Evolutionary conservation across 306 rosid species (phyloP).

Genomic region (Potentilla sterilis): DNA sequence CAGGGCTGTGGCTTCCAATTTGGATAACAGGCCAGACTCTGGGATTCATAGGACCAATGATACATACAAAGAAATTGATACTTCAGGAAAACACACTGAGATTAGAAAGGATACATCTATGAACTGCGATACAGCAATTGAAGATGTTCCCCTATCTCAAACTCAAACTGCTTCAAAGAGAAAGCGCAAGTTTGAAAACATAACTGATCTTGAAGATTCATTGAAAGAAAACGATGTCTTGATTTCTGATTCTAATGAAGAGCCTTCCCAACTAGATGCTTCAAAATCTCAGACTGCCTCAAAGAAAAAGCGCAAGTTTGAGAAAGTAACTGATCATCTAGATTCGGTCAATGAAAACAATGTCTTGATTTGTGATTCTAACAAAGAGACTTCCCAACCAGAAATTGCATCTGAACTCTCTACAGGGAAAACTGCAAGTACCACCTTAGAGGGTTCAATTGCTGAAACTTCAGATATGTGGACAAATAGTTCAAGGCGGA

Average conservation of each 20-base stretch:
- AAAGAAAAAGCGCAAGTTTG: conserved; percentile 35
- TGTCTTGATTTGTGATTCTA: conserved; percentile 28
- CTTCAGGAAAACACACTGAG: conserved; percentile 27
- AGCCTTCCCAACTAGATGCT: conserved; percentile 33
- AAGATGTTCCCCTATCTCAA: conserved; percentile 34
- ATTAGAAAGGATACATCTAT: conserved; percentile 18
- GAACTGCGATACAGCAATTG: conserved; percentile 19
- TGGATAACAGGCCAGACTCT: conserved; percentile 25
- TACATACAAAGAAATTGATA: conserved; percentile 34
- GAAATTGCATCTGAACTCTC: conserved; percentile 33
- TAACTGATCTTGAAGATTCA: conserved; percentile 16
- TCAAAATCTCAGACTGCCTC: conserved; percentile 29
- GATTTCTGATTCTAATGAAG: conserved; percentile 28
- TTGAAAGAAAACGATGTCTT: conserved; percentile 29
- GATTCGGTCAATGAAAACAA: conserved; percentile 27
- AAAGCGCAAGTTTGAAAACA: conserved; percentile 32
- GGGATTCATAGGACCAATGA: conserved; percentile 18
- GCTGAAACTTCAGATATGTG: conserved; percentile 28
- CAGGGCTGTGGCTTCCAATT: conserved; percentile 22
- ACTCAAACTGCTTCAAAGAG: conserved; percentile 26
- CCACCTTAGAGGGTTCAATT: conserved; percentile 27
- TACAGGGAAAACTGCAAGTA: conserved; percentile 34
- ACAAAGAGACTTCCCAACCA: conserved; percentile 26
- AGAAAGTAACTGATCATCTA: conserved; percentile 14
- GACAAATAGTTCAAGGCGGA: conserved; percentile 21